Conservation (phyloP, 805 yeast species). For the Lachancea mirantina region DNA sequence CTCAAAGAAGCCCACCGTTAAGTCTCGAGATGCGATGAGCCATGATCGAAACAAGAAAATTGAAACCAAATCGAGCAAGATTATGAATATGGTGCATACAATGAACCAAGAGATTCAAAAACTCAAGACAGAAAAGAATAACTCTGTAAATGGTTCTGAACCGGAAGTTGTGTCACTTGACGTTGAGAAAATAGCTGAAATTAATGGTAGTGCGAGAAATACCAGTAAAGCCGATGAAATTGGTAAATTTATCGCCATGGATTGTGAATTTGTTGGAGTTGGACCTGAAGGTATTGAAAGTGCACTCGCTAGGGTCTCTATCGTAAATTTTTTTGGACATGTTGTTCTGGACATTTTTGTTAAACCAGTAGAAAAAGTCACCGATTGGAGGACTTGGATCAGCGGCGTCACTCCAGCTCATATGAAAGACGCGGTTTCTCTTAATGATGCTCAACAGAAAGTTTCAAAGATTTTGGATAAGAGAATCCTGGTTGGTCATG, state of each 20-base stretch:
- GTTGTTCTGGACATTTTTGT: constrained; percentile 68
- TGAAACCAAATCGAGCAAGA: constrained; percentile 11
- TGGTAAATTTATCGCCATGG: constrained; percentile 76
- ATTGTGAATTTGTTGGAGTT: constrained; percentile 92
- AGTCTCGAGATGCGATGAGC: neutral
- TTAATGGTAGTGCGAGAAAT: constrained; percentile 1
- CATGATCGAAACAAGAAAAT: neutral
- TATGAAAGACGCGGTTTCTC: constrained; percentile 60
- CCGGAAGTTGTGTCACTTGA: constrained; percentile 9
- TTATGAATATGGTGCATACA: constrained; percentile 27
- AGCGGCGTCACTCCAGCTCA: constrained; percentile 72
- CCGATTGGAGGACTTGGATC: constrained; percentile 91
- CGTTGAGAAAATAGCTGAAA: constrained; percentile 2
- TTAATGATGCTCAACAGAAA: constrained; percentile 56
- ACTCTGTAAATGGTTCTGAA: constrained; percentile 5
- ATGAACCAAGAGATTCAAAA: constrained; percentile 26
- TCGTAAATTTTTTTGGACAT: constrained; percentile 77
- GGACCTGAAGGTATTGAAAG: constrained; percentile 66
- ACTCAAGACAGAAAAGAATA: constrained; percentile 15
- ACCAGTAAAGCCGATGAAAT: constrained; percentile 35
- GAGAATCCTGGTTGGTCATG: constrained; percentile 74
- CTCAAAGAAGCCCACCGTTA: neutral
- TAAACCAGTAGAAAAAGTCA: constrained; percentile 63
- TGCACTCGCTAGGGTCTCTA: constrained; percentile 78
- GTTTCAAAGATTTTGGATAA: constrained; percentile 48